Evolutionary conservation across 148 eudicot species (phyloP), one percentile per base, ranked within the genome.

Genomic region (Chenopodium quinoa): DNA sequence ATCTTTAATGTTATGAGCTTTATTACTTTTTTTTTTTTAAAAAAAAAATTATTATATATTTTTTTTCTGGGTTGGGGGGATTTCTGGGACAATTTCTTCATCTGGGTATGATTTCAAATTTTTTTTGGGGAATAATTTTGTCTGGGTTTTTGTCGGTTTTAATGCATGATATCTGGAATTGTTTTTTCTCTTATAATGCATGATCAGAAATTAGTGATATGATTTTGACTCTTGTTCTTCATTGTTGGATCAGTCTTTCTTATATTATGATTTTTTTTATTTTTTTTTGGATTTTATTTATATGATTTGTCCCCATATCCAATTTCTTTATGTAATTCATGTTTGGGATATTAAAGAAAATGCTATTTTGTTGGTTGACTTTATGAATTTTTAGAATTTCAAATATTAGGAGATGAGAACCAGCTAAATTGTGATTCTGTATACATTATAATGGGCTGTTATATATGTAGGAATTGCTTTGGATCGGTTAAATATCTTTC

Each of bases 61-160:
- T 46, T 80, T 12, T 60, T 32, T 1, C 14, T 8, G 46, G 56
- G 76, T 47, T 73, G 34, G 27, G 25, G 11, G 11, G 63, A 70
- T 68, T 70, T 81, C 64, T 65, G 65, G 46, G 44, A 52, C 25
- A 19, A 20, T 56, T 81, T 73, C 73, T 81, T 73, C 74, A 68
- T 82, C 78, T 84, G 86, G 80, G 80, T 72, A 40, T 76, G 83
- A 81, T 65, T 76, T 62, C 77, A 69, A 40, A 34, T 29, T 60
- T 52, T 81, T 78, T 50, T 77, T 0, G 37, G 22, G 80, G 23
- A 8, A 34, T 8, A 13, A 65, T 46, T 60, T 81, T 47, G 81
- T 78, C 87, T 85, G 87, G 75, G 67, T 75, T 76, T 71, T 20
- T 20, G 13, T 46, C 58, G 4, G 19, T 77, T 56, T 56, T 14